Conservation (phyloP, 441 rosid genomes). For the Metrosideros polymorpha region DNA sequence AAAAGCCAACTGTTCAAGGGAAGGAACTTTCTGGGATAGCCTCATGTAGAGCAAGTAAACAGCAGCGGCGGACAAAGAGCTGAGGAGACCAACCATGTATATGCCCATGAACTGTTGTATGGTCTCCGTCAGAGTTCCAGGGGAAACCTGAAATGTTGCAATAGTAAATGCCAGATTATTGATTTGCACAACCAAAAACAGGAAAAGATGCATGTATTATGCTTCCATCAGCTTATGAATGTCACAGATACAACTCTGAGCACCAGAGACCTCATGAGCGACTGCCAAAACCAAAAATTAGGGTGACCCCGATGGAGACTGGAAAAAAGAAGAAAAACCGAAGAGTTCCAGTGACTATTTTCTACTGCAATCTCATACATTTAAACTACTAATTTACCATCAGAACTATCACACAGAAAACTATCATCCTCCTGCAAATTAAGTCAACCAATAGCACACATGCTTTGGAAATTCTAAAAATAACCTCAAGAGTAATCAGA, state of each 20-base stretch:
- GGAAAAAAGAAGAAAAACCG: background rate
- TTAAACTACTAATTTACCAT: background rate
- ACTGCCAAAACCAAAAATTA: background rate
- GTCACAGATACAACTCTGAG: background rate
- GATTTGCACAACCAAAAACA: background rate
- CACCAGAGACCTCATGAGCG: background rate
- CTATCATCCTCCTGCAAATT: background rate
- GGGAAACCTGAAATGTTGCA: slow-evolving; percentile 17
- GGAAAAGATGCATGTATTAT: background rate
- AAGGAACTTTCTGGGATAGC: slow-evolving; percentile 21
- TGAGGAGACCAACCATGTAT: slow-evolving; percentile 43
- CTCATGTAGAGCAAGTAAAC: slow-evolving; percentile 30
- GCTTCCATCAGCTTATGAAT: background rate
- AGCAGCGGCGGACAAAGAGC: slow-evolving; percentile 48
- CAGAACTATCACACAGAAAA: background rate
- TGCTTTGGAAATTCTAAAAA: background rate
- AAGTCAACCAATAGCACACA: background rate
- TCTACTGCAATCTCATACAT: background rate
- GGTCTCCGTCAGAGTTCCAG: slow-evolving; percentile 9
- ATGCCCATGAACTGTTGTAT: slow-evolving; percentile 43
- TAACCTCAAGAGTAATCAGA: background rate
- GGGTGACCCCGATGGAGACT: background rate
- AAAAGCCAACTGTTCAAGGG: slow-evolving; percentile 35
- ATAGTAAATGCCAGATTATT: background rate
- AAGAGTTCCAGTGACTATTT: background rate